Percentiles rank a stretch among this genome's conserved stretches.
Conservation (phyloP, 2,329 filamentous ascomycete species). For the Ascochyta viciae-villosae region DNA sequence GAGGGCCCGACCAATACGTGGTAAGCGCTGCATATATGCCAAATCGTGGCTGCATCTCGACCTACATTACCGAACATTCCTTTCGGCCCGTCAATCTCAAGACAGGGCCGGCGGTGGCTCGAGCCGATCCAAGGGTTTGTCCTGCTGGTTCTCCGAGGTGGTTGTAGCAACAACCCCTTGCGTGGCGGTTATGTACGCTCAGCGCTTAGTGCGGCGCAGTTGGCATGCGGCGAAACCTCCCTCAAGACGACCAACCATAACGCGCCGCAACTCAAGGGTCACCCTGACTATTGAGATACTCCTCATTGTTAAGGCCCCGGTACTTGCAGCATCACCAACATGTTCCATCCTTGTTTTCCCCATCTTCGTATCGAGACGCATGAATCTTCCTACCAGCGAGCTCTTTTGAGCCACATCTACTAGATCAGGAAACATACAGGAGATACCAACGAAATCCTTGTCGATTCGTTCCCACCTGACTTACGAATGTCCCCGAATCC, state of each 20-base stretch:
- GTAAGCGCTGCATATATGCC: not conserved
- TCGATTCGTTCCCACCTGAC: not conserved
- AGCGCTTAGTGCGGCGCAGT: conserved; percentile 20
- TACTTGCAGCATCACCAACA: not conserved
- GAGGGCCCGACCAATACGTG: not conserved
- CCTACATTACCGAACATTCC: not conserved
- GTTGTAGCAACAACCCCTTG: conserved; percentile 10
- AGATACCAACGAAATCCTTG: not conserved
- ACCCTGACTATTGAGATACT: not conserved
- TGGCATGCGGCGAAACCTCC: conserved; percentile 5
- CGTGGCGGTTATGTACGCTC: conserved; percentile 8
- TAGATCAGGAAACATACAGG: not conserved
- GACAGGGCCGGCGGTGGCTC: not conserved
- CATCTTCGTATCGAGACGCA: not conserved
- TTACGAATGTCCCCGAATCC: not conserved
- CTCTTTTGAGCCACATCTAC: not conserved
- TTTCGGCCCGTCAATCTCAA: conserved; percentile 7
- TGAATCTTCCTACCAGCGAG: not conserved
- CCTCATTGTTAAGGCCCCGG: not conserved
- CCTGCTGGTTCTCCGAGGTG: not conserved
- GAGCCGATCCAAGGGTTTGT: not conserved
- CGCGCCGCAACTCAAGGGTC: not conserved
- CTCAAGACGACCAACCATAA: not conserved
- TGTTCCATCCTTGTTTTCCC: not conserved
- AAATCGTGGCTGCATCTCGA: not conserved